A percentile compares a stretch with the other conserved stretches of the same genome.
These are phyloP conservation scores for Sclerotinia spermophila DNA, from an alignment of 2,329 filamentous ascomycete genomes.

Conservation along the genomic window DNA sequence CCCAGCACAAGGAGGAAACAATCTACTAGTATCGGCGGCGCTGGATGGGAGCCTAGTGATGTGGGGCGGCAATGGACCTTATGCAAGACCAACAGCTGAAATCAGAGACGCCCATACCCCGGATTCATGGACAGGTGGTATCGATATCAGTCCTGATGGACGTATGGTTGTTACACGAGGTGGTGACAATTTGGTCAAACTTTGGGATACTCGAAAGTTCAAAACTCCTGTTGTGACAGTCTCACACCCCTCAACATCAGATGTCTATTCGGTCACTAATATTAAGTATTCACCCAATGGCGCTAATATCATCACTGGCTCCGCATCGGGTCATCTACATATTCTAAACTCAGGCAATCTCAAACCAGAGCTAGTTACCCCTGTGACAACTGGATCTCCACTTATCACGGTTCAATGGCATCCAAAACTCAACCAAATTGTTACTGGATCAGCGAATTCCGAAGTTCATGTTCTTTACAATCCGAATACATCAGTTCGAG, in stretches of 20 bases:
- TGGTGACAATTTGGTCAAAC: slow-evolving; percentile 87
- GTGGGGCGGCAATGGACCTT: slow-evolving; percentile 88
- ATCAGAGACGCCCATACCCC: slow-evolving; percentile 77
- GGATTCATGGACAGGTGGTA: slow-evolving; percentile 85
- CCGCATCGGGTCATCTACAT: slow-evolving; percentile 78
- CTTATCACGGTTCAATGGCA: slow-evolving; percentile 90
- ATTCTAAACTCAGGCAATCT: slow-evolving; percentile 93
- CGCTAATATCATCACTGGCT: slow-evolving; percentile 84
- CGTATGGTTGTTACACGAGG: slow-evolving; percentile 86
- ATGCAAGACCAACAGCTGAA: slow-evolving; percentile 75
- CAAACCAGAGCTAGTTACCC: slow-evolving; percentile 76
- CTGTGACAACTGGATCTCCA: slow-evolving; percentile 79
- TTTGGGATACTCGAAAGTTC: slow-evolving; percentile 97
- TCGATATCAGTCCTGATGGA: slow-evolving; percentile 89
- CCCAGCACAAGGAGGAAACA: slow-evolving; percentile 70
- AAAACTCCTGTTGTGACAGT: slow-evolving; percentile 81
- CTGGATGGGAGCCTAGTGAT: slow-evolving; percentile 87
- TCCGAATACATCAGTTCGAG: slow-evolving; percentile 73
- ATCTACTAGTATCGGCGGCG: slow-evolving; percentile 75
- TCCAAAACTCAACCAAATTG: slow-evolving; percentile 89
- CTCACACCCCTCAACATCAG: slow-evolving; percentile 75
- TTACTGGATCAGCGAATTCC: slow-evolving; percentile 88
- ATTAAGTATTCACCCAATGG: slow-evolving; percentile 86
- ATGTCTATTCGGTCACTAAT: slow-evolving; percentile 77
- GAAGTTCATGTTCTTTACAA: slow-evolving; percentile 90